Base-by-base conservation (phyloP, 495 filamentous ascomycete genomes). In the Neurospora sp. region DNA sequence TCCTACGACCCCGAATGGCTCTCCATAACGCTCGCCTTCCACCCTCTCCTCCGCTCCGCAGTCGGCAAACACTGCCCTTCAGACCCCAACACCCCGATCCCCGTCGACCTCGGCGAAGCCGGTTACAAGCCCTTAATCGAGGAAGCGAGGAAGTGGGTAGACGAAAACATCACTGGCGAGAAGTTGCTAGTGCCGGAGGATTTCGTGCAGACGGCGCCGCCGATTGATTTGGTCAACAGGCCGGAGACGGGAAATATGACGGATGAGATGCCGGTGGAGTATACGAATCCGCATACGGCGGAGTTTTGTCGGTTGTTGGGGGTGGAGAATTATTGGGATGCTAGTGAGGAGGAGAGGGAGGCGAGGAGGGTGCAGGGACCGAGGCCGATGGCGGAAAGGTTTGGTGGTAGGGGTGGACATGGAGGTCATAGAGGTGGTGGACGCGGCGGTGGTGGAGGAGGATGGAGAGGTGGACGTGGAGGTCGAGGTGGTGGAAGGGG, bases 1-100 rank as follows among this genome's bases (percentile, higher is more conserved):
- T 81, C 89, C 40, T 98, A 98, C 80, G 96, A 99, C 80, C 89
- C 90, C 39, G 96, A 99, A 83, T 99, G 94, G 94, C 89, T 98
- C 4, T 91, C 96, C 9, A 97, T 99, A 75, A 92, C 90, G 2
- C 93, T 94, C 16, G 90, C 90, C 2, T 94, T 97, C 77, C 89
- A 91, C 37, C 73, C 84, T 0, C 83, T 88, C 41, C 83, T 93
- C 4, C 77, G 80, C 6, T 82, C 94, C 41, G 91, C 91, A 38
- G 54, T 35, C 54, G 54, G 54, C 54, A 35, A 62, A 35, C 54
- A 62, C 27, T 62, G 54, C 0, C 54, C 54, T 1, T 62, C 27
- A 12, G 83, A 92, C 75, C 84, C 82, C 4, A 78, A 73, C 12
- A 85, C 86, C 1, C 77, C 75, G 10, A 75, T 83, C 0, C 83